A percentile compares a stretch with the other conserved stretches of the same genome.
These are phyloP conservation scores for Cryptococcus sp. DNA, from an alignment of 1,284 basidiomycete species.

Conservation along the genomic window DNA sequence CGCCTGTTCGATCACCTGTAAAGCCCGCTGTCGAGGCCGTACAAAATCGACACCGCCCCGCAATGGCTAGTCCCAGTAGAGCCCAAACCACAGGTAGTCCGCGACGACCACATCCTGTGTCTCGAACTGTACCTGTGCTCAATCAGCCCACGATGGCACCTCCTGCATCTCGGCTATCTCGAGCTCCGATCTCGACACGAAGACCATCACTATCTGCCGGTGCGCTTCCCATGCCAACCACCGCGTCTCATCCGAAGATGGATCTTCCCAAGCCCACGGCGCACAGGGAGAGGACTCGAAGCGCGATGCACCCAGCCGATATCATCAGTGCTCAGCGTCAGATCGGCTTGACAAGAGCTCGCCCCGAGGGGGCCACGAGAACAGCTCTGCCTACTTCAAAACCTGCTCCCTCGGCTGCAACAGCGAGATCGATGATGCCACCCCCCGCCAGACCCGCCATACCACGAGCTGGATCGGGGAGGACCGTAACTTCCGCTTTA, in stretches of 20 bases:
- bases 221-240: constrained; percentile 9
- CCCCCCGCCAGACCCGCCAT: not conserved
- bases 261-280: too few species aligned
- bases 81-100: too few species aligned
- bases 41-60: too few species aligned
- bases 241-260: constrained; percentile 12
- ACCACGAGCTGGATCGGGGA: not conserved
- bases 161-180: too few species aligned
- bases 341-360: not conserved
- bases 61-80: too few species aligned
- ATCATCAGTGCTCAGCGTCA: not conserved
- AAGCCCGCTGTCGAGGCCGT: not conserved
- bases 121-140: too few species aligned
- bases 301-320: not conserved
- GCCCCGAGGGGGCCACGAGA: not conserved
- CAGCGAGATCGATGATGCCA: not conserved
- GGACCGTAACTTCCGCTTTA: not conserved
- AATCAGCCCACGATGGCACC: too few species aligned
- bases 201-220: constrained; percentile 21
- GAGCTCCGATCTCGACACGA: not conserved
- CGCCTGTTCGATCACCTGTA: not conserved
- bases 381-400: too few species aligned
- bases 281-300: not conserved
- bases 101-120: too few species aligned
- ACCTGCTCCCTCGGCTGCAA: too few species aligned